Conservation (phyloP, 2,329 filamentous ascomycete genomes). For the Aureobasidium sp. region DNA sequence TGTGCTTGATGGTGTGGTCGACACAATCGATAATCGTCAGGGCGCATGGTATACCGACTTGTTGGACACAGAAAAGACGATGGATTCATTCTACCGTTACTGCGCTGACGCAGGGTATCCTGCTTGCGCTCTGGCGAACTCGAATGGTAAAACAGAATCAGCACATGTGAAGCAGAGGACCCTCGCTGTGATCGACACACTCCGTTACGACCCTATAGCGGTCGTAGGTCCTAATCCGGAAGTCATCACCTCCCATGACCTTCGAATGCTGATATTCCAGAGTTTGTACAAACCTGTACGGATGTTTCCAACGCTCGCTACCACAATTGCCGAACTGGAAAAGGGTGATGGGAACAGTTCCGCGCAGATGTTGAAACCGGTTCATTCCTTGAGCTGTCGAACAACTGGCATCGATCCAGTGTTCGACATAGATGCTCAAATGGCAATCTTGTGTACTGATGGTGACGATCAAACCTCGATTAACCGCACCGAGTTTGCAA, state of each 20-base stretch:
- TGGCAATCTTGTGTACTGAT: slow-evolving; percentile 32
- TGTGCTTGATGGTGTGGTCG: slow-evolving; percentile 39
- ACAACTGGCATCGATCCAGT: slow-evolving; percentile 17
- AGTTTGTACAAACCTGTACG: slow-evolving; percentile 29
- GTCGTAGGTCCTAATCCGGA: background rate
- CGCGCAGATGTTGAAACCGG: slow-evolving; percentile 29
- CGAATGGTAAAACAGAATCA: background rate
- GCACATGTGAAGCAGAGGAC: slow-evolving; percentile 34
- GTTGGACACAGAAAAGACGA: slow-evolving; percentile 47
- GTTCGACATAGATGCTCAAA: slow-evolving; percentile 15
- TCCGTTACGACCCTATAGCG: slow-evolving; percentile 40
- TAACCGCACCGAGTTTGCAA: slow-evolving; percentile 18
- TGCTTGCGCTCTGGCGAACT: slow-evolving; percentile 26
- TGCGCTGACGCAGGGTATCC: slow-evolving; percentile 24
- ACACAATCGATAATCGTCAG: slow-evolving; percentile 41
- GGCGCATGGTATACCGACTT: slow-evolving; percentile 44
- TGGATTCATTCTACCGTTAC: slow-evolving; percentile 28
- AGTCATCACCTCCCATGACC: slow-evolving; percentile 3
- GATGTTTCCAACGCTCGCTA: slow-evolving; percentile 28
- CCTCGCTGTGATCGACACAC: slow-evolving; percentile 32
- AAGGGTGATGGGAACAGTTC: slow-evolving; percentile 21
- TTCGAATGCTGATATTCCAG: background rate
- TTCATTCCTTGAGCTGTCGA: slow-evolving; percentile 31
- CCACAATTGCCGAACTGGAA: slow-evolving; percentile 28
- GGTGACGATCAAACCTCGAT: slow-evolving; percentile 23